phyloP scores from a whole-genome alignment of 805 yeast species.

The Kluyveromyces aestuarii region DNA sequence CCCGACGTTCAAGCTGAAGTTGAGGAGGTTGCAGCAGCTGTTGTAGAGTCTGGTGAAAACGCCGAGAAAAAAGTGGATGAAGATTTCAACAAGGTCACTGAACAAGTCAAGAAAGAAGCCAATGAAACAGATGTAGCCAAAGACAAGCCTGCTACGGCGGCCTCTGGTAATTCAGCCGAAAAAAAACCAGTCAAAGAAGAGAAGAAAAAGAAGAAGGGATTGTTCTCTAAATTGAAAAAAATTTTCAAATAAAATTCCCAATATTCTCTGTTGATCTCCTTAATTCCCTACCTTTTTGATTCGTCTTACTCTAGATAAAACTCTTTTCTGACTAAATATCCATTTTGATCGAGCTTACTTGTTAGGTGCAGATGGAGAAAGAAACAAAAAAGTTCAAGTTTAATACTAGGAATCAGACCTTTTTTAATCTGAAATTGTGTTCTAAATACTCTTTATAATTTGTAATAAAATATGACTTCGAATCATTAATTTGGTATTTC shows the following conservation, averaged over 20 bases:
- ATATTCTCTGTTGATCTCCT: neutral
- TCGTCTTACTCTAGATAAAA: neutral
- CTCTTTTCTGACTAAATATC: neutral
- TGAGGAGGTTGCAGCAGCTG: constrained; percentile 27
- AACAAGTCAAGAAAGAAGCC: constrained; percentile 8
- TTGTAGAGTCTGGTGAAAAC: constrained; percentile 32
- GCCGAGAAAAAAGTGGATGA: constrained; percentile 14
- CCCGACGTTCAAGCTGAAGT: constrained; percentile 21
- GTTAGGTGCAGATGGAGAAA: neutral
- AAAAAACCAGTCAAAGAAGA: constrained; percentile 3
- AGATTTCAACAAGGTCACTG: constrained; percentile 30
- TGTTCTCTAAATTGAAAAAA: constrained; percentile 16
- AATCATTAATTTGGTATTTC: too few relatives aligned
- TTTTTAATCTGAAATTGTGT: neutral
- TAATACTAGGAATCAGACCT: neutral
- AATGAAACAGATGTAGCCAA: neutral
- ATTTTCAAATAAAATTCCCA: constrained; percentile 7
- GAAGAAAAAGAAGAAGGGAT: constrained; percentile 16
- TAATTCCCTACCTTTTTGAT: neutral
- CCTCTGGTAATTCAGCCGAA: neutral
- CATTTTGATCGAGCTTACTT: neutral
- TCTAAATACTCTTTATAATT: neutral
- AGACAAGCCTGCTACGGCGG: constrained; percentile 2
- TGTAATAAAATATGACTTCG: neutral
- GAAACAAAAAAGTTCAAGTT: neutral